Base-by-base conservation (phyloP, 23 red algal species). In the Chondrus crispus region DNA sequence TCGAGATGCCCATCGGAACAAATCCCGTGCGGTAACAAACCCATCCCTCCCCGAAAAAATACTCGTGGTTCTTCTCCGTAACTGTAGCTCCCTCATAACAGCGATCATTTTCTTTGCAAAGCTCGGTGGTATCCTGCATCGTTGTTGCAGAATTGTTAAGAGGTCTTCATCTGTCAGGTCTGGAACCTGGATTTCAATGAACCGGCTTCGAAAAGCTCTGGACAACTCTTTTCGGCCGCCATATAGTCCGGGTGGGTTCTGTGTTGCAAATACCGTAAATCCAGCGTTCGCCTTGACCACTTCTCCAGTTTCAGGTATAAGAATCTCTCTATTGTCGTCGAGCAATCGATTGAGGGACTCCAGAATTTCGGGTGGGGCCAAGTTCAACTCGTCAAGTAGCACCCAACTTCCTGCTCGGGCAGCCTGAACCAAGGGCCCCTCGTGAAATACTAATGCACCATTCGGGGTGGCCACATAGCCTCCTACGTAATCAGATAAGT, bases 191-290 rank as follows among this genome's bases (percentile, higher is more conserved):
- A 98, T 72, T 81, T 96, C 93, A 16, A 98, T 66, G 47, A 98
- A 98, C 72, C 97, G 85, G 33, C 88, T 89, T n/a, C 91, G 82
- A 53, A 98, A 96, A 2, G 97, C 97, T 28, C 81, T 85, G 3
- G 93, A 96, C 12, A 98, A 80, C 76, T 87, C 71, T 63, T 98
- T 98, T 49, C 97, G 76, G 36, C 97, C 97, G 12, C 85, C 97
- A 52, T 98, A 98, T 20, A 91, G 57, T 39, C 97, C 97, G 4
- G 93, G 92, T 18, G 93, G 97, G 60, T 98, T 98, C 81, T 98
- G 97, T 19, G 97, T 98, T 28, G 97, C 97, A 87, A 98, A 98
- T 20, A 98, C n/a, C 33, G 90, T 91, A 82, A 98, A 98, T 11
- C 62, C 47, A 16, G 55, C 50, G 12, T 58, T 55, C 19, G 97